Base-by-base conservation (phyloP, 2,329 filamentous ascomycete genomes). In the Juglanconis sp. region DNA sequence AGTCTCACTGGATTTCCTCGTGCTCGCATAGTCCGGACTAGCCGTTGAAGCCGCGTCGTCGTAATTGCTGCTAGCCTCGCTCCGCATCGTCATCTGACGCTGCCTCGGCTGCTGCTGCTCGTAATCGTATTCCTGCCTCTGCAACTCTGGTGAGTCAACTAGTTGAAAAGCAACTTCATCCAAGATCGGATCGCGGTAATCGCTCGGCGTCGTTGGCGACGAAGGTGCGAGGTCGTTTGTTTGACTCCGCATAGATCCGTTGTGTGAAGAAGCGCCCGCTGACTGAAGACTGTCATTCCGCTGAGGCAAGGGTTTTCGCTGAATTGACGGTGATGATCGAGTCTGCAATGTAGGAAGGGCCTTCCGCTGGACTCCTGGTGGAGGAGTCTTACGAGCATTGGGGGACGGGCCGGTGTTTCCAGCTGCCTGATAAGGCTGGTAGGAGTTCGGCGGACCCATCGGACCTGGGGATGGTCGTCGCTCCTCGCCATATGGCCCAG, bases 21-120 rank as follows among this genome's bases (percentile, higher is more conserved):
- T 88, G 72, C 90, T 95, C 6, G 90, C 89, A 74, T 94, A 94
- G 70, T 94, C 90, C 0, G 90, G 90, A 32, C 88, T 88, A 11
- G 80, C 79, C 5, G 84, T 83, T 7, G 87, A 88, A 51, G 85
- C 86, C 38, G 82, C 80, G 63, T 90, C 87, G 61, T 90, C 88
- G 61, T 84, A 81, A 47, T 78, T 68, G 63, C 75, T 83, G 65
- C 79, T 82, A n/a, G 71, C 70, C 48, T 67, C 66, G 49, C 74
- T 77, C 10, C 57, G 60, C 61, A 72, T 71, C 2, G 75, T 76
- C 55, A 73, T 69, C 35, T 75, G 73, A 30, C 78, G 77, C 34
- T 70, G 57, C 4, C 70, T 62, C 9, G 65, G 68, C 30, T 57
- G 57, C 35, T 70, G 59, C n/a, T 57, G 10, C 38, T 54, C 44